These are phyloP conservation scores for Carpinus viminea DNA, from an alignment of 306 rosid genomes.

Conservation along the genomic window DNA sequence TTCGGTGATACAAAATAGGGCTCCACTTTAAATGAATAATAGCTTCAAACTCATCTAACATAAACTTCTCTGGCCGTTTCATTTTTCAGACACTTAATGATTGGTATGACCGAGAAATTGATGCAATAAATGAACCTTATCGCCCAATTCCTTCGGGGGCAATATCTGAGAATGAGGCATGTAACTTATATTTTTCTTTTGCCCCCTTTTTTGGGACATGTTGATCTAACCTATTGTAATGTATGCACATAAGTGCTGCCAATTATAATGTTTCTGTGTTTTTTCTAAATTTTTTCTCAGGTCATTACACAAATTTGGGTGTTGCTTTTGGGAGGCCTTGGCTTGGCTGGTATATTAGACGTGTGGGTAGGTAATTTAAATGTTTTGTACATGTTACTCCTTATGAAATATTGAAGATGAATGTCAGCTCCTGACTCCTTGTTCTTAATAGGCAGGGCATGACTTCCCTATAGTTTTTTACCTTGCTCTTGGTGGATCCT, in stretches of 20 bases:
- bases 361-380: conserved; percentile 73
- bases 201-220: neutral
- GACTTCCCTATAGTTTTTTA: conserved; percentile 72
- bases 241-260: neutral
- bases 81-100: conserved; percentile 77
- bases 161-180: conserved; percentile 90
- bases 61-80: conserved; percentile 17
- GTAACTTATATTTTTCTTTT: neutral
- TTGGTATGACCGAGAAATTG: conserved; percentile 97
- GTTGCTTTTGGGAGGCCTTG: conserved; percentile 86
- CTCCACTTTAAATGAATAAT: conserved; percentile 7
- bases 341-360: conserved; percentile 76
- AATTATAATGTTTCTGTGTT: neutral
- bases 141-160: conserved; percentile 99
- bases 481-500: conserved; percentile 90
- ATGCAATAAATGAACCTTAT: conserved; percentile 97
- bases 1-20: neutral
- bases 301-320: conserved; percentile 96
- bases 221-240: neutral
- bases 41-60: conserved; percentile 18
- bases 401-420: neutral
- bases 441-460: conserved; percentile 77
- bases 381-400: conserved; percentile 8
- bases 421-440: conserved; percentile 31
- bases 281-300: conserved; percentile 40